Base-by-base conservation (phyloP, 83 land plant genomes). In the Diphasiastrum complanatum region DNA sequence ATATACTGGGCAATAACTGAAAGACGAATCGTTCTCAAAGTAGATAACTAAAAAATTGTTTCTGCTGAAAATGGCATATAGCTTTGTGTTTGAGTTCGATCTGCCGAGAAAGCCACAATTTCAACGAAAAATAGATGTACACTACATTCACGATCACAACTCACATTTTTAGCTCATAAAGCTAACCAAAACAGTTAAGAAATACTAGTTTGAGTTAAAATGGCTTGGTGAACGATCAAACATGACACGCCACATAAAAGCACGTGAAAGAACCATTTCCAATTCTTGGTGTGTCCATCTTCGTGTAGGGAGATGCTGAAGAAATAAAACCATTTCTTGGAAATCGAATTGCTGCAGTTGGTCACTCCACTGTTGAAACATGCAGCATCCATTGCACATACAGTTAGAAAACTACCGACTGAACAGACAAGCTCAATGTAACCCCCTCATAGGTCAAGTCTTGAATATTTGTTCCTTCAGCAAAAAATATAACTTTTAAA, bases 241-340 rank as follows among this genome's bases (percentile, higher is more conserved):
- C 96, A 93, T 89, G 49, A 84, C 76, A 59, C 92, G 91, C 99
- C 99, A 93, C 99, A 93, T 93, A 67, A 76, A 93, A 33, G 96
- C 99, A 47, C 91, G 80, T n/a, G 99, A 93, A 18, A 93, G 96
- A 11, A 93, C 99, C 96, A 93, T 89, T 63, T 93, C 99, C 35
- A 93, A 75, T 58, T 93, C 99, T 45, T 82, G 84, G 63, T 89
- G 76, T 0, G 83, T 89, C 99, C 99, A 93, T 49, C 80, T 81
- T 37, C 78, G 64, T 24, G 99, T 93, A n/a, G 99, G 99, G 57
- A 93, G 79, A 65, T 86, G 96, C 67, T 93, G 99, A 41, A 93
- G 80, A 58, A 93, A 86, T 77, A 93, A 76, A 20, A 93, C 96
- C 96, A 93, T 83, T 24, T 93, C 99, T 58, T 93, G 99, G 69